Conservation (phyloP, 2,329 filamentous ascomycete genomes). For the Fusarium poae region DNA sequence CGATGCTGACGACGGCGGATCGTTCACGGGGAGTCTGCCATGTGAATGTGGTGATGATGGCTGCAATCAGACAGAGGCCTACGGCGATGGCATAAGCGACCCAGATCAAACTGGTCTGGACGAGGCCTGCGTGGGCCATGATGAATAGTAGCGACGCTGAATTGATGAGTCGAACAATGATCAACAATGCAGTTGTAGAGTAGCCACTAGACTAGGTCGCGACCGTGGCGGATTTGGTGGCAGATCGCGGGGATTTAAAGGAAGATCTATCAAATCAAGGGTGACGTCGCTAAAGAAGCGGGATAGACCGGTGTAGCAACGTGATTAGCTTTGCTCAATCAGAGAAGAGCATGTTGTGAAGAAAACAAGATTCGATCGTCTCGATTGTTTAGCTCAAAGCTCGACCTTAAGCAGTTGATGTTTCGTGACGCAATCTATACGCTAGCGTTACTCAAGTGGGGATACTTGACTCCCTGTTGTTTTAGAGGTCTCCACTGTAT, state of each 20-base stretch:
- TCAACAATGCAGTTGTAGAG: slow-evolving; percentile 25
- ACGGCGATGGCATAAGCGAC: slow-evolving; percentile 89
- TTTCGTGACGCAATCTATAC: slow-evolving; percentile 48
- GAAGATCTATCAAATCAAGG: slow-evolving; percentile 22
- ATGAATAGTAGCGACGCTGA: slow-evolving; percentile 18
- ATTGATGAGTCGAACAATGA: slow-evolving; percentile 14
- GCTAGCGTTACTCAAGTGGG: slow-evolving; percentile 34
- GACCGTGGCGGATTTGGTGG: slow-evolving; percentile 20
- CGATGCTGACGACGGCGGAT: slow-evolving; percentile 81
- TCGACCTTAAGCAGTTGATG: slow-evolving; percentile 33
- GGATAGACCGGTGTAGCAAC: slow-evolving; percentile 7
- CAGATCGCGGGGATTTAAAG: slow-evolving; percentile 26
- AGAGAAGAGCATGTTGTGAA: slow-evolving; percentile 18
- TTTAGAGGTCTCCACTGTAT: background rate
- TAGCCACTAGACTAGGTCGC: slow-evolving; percentile 19
- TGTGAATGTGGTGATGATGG: slow-evolving; percentile 87
- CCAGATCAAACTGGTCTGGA: slow-evolving; percentile 95
- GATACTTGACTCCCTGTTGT: slow-evolving; percentile 15
- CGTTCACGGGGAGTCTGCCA: slow-evolving; percentile 93
- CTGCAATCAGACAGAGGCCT: slow-evolving; percentile 78
- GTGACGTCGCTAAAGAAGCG: slow-evolving; percentile 35
- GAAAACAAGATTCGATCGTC: slow-evolving; percentile 35
- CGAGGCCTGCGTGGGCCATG: slow-evolving; percentile 68
- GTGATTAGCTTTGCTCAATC: slow-evolving; percentile 28
- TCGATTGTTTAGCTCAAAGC: slow-evolving; percentile 23